A percentile compares a stretch with the other conserved stretches of the same genome.
Conservation (phyloP, 169 alveolate genomes). For the Theileria parva region DNA sequence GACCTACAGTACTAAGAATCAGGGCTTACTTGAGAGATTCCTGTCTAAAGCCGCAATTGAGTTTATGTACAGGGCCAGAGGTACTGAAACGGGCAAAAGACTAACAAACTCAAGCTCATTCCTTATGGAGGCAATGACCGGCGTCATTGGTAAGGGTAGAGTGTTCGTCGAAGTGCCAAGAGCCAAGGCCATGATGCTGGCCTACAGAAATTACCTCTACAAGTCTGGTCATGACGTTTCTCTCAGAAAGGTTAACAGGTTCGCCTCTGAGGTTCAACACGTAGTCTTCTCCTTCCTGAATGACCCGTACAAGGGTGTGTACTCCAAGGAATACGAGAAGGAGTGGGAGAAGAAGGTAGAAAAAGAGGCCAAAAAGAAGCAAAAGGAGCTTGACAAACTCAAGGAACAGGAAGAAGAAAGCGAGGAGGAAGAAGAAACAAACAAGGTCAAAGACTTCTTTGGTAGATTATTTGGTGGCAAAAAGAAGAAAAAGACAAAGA, state of each 20-base stretch:
- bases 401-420: background rate
- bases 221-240: background rate
- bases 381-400: background rate
- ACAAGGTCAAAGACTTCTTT: background rate
- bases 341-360: constrained; percentile 9
- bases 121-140: background rate
- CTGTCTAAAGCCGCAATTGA: constrained; percentile 12
- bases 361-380: background rate
- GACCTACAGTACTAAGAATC: background rate
- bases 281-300: constrained; percentile 10
- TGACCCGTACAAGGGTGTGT: constrained; percentile 12
- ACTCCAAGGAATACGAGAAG: background rate
- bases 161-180: background rate
- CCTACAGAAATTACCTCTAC: constrained; percentile 13
- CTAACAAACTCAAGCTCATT: background rate
- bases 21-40: constrained; percentile 8
- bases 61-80: constrained; percentile 9
- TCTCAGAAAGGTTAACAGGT: background rate
- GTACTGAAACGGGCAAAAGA: background rate
- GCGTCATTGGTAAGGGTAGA: background rate
- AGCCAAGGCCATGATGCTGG: background rate
- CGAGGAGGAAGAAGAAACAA: background rate
- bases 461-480: background rate
- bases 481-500: background rate
- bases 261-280: background rate